A percentile compares a stretch with the other conserved stretches of the same genome.
phyloP scores from a whole-genome alignment of 2,329 filamentous ascomycete species.

The Aspergillus hiratsukae region DNA sequence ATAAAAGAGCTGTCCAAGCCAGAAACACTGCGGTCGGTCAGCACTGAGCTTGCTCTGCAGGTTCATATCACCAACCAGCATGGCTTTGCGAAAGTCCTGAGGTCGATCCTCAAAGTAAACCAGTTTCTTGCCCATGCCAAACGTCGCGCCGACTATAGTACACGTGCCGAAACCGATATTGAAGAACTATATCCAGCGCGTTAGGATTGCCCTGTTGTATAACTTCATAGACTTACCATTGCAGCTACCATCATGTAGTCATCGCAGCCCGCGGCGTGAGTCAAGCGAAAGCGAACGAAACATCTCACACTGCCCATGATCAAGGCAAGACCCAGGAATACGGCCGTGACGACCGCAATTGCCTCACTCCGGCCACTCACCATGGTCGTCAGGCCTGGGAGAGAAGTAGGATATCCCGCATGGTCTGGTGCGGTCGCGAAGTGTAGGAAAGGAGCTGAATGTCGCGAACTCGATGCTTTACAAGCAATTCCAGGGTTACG shows the following conservation, averaged over 20 bases:
- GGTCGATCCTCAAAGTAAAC: constrained; percentile 19
- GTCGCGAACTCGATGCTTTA: background rate
- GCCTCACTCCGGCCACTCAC: background rate
- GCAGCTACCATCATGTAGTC: constrained; percentile 25
- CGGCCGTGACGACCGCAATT: constrained; percentile 6
- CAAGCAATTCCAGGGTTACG: background rate
- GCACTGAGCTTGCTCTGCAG: no score
- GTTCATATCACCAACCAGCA: background rate
- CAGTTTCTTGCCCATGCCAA: constrained; percentile 25
- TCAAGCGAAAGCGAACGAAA: constrained; percentile 23
- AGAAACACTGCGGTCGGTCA: constrained; percentile 36
- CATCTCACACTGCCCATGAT: constrained; percentile 21
- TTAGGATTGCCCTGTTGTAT: no score
- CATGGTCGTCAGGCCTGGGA: background rate
- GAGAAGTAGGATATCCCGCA: background rate
- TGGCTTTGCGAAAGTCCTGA: background rate
- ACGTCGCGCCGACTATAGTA: constrained; percentile 21
- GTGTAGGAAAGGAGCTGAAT: background rate
- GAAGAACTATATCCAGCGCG: constrained; percentile 3
- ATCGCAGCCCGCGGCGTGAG: constrained; percentile 27
- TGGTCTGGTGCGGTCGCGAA: background rate
- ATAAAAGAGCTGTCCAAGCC: constrained; percentile 51
- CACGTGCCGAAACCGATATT: constrained; percentile 22
- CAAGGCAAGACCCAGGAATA: constrained; percentile 18
- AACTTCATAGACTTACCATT: constrained; percentile 9